phyloP scores from a whole-genome alignment of 305 asterid species.

The Solanum hybrid region DNA sequence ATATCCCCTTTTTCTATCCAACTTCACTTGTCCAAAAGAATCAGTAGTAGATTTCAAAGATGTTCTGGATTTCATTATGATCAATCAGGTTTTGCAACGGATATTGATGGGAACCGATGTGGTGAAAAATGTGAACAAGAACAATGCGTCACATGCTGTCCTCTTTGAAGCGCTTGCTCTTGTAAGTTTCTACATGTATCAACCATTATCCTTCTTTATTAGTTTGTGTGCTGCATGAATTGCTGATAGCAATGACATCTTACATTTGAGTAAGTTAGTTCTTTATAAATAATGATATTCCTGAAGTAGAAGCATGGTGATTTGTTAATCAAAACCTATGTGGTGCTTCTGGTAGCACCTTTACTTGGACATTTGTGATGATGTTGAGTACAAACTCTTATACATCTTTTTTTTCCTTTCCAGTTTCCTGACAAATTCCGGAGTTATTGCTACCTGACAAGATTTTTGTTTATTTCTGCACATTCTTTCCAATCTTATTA shows the following conservation, averaged over 20 bases:
- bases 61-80: background rate
- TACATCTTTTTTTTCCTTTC: background rate
- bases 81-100: slow-evolving; percentile 80
- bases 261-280: background rate
- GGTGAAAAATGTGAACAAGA: slow-evolving; percentile 98
- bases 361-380: background rate
- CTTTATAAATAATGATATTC: background rate
- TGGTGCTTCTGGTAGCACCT: background rate
- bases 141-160: slow-evolving; percentile 99
- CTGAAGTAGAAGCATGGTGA: background rate
- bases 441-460: background rate
- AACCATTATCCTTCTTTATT: background rate
- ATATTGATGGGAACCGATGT: slow-evolving; percentile 98
- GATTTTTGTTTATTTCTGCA: background rate
- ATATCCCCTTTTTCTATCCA: background rate
- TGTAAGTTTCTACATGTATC: slow-evolving; percentile 44
- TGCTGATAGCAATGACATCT: background rate
- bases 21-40: background rate
- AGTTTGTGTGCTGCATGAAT: background rate
- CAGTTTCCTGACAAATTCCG: background rate
- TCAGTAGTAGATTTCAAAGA: background rate
- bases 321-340: background rate
- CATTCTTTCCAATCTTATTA: background rate
- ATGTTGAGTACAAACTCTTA: background rate
- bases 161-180: slow-evolving; percentile 99